These are phyloP conservation scores for Sporisorium graminicola DNA, from an alignment of 1,284 basidiomycete genomes.

Conservation along the genomic window DNA sequence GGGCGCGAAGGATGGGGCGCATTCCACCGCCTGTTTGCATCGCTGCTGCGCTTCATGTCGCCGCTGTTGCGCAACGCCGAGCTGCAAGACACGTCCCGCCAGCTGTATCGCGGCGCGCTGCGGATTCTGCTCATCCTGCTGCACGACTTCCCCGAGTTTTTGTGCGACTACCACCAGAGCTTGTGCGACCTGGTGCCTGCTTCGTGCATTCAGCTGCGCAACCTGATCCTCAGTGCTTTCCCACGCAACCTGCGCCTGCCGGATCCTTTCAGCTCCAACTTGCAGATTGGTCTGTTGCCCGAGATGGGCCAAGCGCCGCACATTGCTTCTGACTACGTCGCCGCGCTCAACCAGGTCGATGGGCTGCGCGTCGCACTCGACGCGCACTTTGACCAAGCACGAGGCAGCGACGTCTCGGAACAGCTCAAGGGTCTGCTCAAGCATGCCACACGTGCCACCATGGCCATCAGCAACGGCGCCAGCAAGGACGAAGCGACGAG, in stretches of 20 bases:
- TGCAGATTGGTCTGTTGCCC: slow-evolving; percentile 76
- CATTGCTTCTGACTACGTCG: slow-evolving; percentile 89
- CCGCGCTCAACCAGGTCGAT: slow-evolving; percentile 78
- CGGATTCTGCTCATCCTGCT: slow-evolving; percentile 92
- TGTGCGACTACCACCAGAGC: slow-evolving; percentile 95
- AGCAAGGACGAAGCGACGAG: slow-evolving; percentile 27
- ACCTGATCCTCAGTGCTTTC: slow-evolving; percentile 95
- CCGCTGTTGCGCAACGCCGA: slow-evolving; percentile 89
- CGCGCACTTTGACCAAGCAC: slow-evolving; percentile 35
- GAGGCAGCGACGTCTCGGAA: slow-evolving; percentile 24
- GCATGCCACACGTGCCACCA: slow-evolving; percentile 13
- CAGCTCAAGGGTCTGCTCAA: slow-evolving; percentile 27
- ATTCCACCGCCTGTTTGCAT: slow-evolving; percentile 92
- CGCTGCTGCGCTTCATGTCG: slow-evolving; percentile 91
- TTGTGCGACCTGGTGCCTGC: slow-evolving; percentile 92
- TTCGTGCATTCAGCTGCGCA: slow-evolving; percentile 94
- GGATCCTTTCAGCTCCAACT: slow-evolving; percentile 77
- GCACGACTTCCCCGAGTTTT: slow-evolving; percentile 98
- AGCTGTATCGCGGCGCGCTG: slow-evolving; percentile 91
- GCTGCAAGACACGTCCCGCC: slow-evolving; percentile 84
- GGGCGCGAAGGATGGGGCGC: slow-evolving; percentile 93
- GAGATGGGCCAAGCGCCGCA: slow-evolving; percentile 91
- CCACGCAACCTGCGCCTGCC: slow-evolving; percentile 84
- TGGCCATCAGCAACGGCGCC: slow-evolving; percentile 6
- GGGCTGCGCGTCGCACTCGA: slow-evolving; percentile 40